These are phyloP conservation scores for Vitis hybrid DNA, from an alignment of 177 flowering plant genomes.

Conservation along the genomic window DNA sequence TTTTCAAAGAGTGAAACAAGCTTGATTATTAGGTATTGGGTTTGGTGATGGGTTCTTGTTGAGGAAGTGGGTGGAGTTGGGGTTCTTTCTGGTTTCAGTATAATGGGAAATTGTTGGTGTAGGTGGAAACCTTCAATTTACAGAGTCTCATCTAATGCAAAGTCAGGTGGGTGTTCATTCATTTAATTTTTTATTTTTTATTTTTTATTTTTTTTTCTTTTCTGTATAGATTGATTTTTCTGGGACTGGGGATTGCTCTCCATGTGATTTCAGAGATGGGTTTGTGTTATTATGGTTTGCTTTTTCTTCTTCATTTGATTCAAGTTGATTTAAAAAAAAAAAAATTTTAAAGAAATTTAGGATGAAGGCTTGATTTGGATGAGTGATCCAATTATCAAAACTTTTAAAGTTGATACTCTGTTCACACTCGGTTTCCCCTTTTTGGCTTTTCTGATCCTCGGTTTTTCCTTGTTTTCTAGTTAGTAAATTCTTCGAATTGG, in stretches of 20 bases:
- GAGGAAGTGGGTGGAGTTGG: constrained; percentile 13
- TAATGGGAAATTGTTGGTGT: constrained; percentile 79
- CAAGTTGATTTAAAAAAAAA: neutral
- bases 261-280: constrained; percentile 3
- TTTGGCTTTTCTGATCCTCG: too few relatives aligned
- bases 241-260: neutral
- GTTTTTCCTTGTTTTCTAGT: too few relatives aligned
- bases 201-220: neutral
- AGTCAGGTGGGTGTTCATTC: constrained; percentile 46
- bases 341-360: neutral
- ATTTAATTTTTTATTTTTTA: neutral
- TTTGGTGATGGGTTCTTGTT: constrained; percentile 22
- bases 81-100: constrained; percentile 16
- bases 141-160: constrained; percentile 65
- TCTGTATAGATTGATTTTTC: neutral
- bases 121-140: constrained; percentile 46
- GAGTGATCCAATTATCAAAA: neutral
- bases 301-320: neutral
- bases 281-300: neutral
- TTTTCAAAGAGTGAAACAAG: neutral
- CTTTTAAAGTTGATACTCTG: too few relatives aligned
- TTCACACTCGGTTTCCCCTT: too few relatives aligned
- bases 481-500: too few relatives aligned
- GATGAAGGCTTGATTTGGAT: neutral
- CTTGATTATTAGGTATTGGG: constrained; percentile 2